Evolutionary conservation across 2,329 filamentous ascomycete genomes (phyloP), one percentile per base, ranked within the genome.

Genomic region (Arthrobotrys iridis): DNA sequence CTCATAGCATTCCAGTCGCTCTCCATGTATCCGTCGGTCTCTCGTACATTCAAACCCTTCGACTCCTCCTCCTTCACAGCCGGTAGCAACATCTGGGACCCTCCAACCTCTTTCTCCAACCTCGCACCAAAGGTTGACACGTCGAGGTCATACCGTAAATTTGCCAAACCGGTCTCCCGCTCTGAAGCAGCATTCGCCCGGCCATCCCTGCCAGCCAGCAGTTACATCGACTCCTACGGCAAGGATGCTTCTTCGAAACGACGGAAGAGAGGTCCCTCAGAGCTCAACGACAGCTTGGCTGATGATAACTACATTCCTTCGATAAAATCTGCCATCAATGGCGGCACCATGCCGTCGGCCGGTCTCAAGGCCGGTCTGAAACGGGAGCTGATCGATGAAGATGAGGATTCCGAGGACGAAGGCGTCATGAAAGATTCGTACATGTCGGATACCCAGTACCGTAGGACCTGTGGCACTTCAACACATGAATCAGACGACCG

Each of bases 281-380:
- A 73, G 41, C 68, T 73, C 52, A 73, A 73, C 68, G 60, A 73
- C 41, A 50, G 60, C 30, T 52, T 73, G 4, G 68, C 68, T 10
- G 59, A 73, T 30, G 68, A 73, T 22, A 65, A 65, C 50, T 73
- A 65, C 52, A 73, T 73, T 24, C 68, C 68, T 30, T 59, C 59
- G 4, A 65, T 73, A 37, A 73, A 73, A 52, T 73, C 68, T 11
- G 68, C 68, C 15, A 65, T 65, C 50, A 73, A 73, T 59, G 68
- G 68, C 24, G 68, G 68, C 20, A 65, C 68, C 15, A 73, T 73
- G 68, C 68, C 68, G 10, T 73, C 68, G 3, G 60, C 60, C 8
- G 68, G 68, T 7, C 60, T 73, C 30, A 73, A 73, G 26, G 68
- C 68, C 13, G 68, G 68, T 20, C 33, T 73, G 28, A 73, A 73